phyloP scores from a whole-genome alignment of 306 rosid genomes.

The Rubus parviflorus region DNA sequence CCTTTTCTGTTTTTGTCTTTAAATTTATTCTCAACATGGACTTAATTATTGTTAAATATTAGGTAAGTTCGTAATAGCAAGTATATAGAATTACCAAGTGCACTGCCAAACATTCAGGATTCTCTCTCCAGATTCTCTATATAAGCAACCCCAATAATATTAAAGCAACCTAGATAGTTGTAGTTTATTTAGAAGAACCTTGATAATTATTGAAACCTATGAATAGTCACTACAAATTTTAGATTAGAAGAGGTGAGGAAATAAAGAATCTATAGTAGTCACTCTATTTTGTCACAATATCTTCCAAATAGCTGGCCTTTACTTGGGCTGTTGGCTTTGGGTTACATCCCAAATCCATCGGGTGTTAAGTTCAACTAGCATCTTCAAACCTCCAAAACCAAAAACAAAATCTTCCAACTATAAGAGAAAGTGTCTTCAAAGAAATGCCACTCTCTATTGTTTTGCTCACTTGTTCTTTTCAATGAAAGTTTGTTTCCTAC shows the following conservation, averaged over 20 bases:
- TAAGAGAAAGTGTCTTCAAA: neutral
- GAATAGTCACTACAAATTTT: too few species aligned
- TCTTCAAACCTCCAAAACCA: neutral
- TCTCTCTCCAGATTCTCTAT: neutral
- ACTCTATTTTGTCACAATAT: neutral
- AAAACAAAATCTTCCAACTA: neutral
- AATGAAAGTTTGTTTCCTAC: neutral
- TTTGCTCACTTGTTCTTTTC: neutral
- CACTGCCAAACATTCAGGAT: neutral
- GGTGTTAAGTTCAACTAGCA: neutral
- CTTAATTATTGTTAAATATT: neutral
- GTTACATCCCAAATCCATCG: neutral
- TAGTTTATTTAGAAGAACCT: neutral
- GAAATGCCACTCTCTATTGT: neutral
- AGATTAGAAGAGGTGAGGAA: neutral
- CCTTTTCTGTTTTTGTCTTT: neutral
- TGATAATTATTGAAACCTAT: neutral
- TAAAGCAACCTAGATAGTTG: neutral
- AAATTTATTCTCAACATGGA: neutral
- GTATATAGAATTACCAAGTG: neutral
- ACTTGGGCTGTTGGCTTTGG: neutral
- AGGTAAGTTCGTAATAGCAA: neutral
- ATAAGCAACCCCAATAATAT: neutral
- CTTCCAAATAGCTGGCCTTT: neutral
- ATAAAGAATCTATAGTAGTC: neutral